Base-by-base conservation (phyloP, 768 basidiomycete genomes). In the Chalciporus pseudorubinellus region DNA sequence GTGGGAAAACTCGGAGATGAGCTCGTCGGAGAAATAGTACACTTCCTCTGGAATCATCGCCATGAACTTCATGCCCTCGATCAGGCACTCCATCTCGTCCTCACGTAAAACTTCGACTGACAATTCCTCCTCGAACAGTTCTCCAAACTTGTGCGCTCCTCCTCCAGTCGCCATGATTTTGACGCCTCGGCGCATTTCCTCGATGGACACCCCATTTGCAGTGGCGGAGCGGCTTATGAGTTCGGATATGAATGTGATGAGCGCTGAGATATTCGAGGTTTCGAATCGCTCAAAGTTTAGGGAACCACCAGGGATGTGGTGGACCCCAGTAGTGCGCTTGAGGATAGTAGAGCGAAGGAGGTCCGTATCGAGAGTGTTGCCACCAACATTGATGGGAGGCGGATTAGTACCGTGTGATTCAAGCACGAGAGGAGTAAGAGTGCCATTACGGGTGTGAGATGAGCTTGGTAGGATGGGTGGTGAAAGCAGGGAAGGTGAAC, bases 21-120 rank as follows among this genome's bases (percentile, higher is more conserved):
- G 83, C 72, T 98, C 90, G 71, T 99, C 95, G 48, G 94, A 97
- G 74, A 98, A 98, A 78, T 87, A 98, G 74, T 98, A 99, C 24
- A 92, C 95, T 73, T 99, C 97, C 71, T 93, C 86, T 29, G 95
- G 95, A 53, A 99, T 95, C 68, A 89, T 85, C 31, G 89, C 88
- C 69, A 98, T 88, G 73, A 99, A 99, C 70, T 92, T 89, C 66
- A 99, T 77, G 24, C 97, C 97, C 61, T 92, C 87, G 59, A 98
- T 98, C 65, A 98, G 72, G 63, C 97, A 98, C 73, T 92, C 95
- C 97, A 99, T 98, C 79, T 99, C 97, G 68, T 98, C 97, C 71
- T 98, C 95, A 50, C 87, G 72, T 54, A 77, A 74, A 39, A 98
- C 92, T 64, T 95, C 92, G 45, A 98, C 91, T 22, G 77, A 83